A percentile compares a stretch with the other conserved stretches of the same genome.
Conservation (phyloP, 257 asterid species). For the Mentha longifolia region DNA sequence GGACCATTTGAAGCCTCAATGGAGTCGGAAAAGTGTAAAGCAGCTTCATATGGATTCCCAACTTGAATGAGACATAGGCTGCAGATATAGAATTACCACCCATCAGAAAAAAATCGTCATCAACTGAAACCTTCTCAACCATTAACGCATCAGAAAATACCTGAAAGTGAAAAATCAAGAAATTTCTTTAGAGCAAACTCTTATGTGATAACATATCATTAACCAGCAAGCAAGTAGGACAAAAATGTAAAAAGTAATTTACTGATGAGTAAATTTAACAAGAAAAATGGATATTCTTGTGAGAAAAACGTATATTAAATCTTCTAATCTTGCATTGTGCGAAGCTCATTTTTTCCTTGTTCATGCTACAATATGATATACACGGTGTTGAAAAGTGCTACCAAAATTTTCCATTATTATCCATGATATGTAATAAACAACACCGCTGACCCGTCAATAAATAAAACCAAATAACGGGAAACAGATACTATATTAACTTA, state of each 20-base stretch:
- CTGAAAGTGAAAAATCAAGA: slow-evolving; percentile 47
- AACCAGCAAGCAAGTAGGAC: slow-evolving; percentile 13
- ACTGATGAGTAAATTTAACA: not conserved
- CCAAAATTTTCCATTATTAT: slow-evolving; percentile 4
- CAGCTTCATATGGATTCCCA: slow-evolving; percentile 86
- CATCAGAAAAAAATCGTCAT: slow-evolving; percentile 79
- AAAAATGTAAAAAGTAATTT: slow-evolving; percentile 2
- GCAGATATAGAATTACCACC: slow-evolving; percentile 93
- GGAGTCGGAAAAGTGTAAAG: slow-evolving; percentile 79
- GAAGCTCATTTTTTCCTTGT: slow-evolving; percentile 1
- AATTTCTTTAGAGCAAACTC: slow-evolving; percentile 24
- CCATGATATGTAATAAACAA: not conserved
- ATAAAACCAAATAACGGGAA: slow-evolving; percentile 8
- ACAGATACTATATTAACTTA: slow-evolving; percentile 5
- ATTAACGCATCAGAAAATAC: slow-evolving; percentile 73
- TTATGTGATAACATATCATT: slow-evolving; percentile 8
- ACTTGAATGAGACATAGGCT: slow-evolving; percentile 72
- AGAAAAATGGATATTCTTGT: not conserved
- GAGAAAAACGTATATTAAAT: not conserved
- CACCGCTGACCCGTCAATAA: not conserved
- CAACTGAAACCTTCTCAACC: slow-evolving; percentile 63
- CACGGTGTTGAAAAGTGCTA: not conserved
- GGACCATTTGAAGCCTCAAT: slow-evolving; percentile 65
- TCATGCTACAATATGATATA: not conserved
- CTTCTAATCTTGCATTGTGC: slow-evolving; percentile 1